These are phyloP conservation scores for Hymenoscyphus scutula DNA, from an alignment of 2,329 filamentous ascomycete species.

Conservation along the genomic window DNA sequence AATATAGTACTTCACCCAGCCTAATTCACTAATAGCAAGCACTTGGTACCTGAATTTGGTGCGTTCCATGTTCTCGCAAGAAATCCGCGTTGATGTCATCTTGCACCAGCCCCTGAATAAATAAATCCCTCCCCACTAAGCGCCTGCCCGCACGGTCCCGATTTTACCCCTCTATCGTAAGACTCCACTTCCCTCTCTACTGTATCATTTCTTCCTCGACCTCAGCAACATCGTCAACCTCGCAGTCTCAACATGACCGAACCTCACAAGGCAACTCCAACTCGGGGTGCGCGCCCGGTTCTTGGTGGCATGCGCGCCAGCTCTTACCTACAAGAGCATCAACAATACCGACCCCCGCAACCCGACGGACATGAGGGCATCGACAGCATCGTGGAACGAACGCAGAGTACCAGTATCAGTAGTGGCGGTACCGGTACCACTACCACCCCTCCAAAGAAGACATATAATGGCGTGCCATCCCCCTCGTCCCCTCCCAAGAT, in stretches of 20 bases:
- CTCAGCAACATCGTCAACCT: neutral
- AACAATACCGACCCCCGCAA: constrained; percentile 58
- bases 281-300: constrained; percentile 29
- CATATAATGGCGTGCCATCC: constrained; percentile 60
- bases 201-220: neutral
- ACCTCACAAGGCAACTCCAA: constrained; percentile 12
- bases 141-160: neutral
- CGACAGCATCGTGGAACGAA: constrained; percentile 62
- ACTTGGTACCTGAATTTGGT: neutral
- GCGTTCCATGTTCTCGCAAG: no score
- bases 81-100: neutral
- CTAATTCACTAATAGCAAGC: neutral
- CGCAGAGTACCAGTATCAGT: constrained; percentile 41
- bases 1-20: no score
- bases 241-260: neutral
- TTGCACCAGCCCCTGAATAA: constrained; percentile 3
- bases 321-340: constrained; percentile 61
- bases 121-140: neutral
- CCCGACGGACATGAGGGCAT: constrained; percentile 57
- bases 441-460: constrained; percentile 43
- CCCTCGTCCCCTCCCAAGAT: constrained; percentile 58
- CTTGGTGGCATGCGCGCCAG: constrained; percentile 51
- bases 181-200: neutral
- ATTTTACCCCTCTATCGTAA: constrained; percentile 9
- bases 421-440: no score